Evolutionary conservation across 2,329 filamentous ascomycete species (phyloP).

Genomic region (Ophidiomyces ophidiicola): DNA sequence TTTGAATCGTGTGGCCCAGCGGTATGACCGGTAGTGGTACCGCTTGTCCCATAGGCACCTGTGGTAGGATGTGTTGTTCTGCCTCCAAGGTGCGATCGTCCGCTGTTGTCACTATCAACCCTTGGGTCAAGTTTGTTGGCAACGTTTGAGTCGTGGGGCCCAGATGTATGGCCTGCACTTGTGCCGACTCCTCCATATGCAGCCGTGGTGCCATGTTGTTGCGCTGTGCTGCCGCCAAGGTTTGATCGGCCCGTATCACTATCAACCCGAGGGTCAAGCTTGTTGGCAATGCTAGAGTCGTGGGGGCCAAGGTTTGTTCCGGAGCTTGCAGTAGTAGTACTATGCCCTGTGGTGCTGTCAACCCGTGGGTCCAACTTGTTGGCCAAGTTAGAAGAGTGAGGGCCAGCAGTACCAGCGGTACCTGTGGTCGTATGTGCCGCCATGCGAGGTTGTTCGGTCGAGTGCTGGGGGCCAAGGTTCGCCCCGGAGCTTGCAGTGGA

Average conservation of each 20-base stretch:
- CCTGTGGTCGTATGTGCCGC: slow-evolving; percentile 2
- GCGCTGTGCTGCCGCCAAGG: not conserved
- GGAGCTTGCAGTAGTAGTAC: not conserved
- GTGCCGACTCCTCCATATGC: not conserved
- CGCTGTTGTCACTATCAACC: slow-evolving; percentile 11
- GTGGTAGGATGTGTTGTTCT: not conserved
- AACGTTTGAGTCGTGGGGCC: slow-evolving; percentile 12
- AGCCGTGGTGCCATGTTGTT: slow-evolving; percentile 1
- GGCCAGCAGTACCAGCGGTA: slow-evolving; percentile 6
- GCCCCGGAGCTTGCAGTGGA: not conserved
- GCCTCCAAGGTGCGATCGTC: too few species aligned
- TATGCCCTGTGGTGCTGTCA: slow-evolving; percentile 12
- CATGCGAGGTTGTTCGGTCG: not conserved
- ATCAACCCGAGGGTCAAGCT: slow-evolving; percentile 28
- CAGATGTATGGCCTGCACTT: not conserved
- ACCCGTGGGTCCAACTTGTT: slow-evolving; percentile 18
- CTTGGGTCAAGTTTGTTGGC: slow-evolving; percentile 15
- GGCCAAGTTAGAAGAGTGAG: slow-evolving; percentile 13
- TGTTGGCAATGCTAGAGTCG: slow-evolving; percentile 27
- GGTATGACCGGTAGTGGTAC: not conserved
- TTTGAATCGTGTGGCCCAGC: slow-evolving; percentile 1
- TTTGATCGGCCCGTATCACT: not conserved
- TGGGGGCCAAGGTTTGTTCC: slow-evolving; percentile 17
- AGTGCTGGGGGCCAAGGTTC: not conserved
- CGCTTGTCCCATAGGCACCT: not conserved